Evolutionary conservation across 176 grass and related monocot species (phyloP), one percentile per base, ranked within the genome.

Genomic region (Secale cereale): DNA sequence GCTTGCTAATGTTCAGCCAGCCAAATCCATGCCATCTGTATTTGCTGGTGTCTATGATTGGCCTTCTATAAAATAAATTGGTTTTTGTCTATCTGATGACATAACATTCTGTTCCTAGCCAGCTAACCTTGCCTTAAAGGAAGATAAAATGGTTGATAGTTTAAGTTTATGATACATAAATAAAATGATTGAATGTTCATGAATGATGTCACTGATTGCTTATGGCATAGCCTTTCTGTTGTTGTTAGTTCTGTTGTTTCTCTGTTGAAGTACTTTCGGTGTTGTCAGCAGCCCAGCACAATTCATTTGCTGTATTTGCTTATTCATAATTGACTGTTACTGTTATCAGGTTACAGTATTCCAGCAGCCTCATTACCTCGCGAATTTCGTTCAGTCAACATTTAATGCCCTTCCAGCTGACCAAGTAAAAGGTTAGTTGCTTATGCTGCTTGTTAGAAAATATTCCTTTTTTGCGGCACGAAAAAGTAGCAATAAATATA

Each of bases 341-440:
- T 78, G 56, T 60, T 87, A 86, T 80, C 93, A 98, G 97, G 97
- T 98, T 39, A 92, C 93, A 69, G 97, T 95, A 67, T 98, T 98
- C 86, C 90, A 91, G 88, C 86, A 95, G 88, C 89, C 93, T 62
- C 84, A 94, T 85, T 98, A 98, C 82, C 93, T 98, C 10, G 90
- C 95, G 43, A 98, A 98, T 84, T 98, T 98, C 91, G 93, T 98
- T 62, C 97, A 98, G 40, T 70, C 97, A 80, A 98, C 97, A 82
- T 98, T 98, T 56, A 90, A 98, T 84, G 93, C 97, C 11, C 97
- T 98, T 89, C 85, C 89, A 32, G 78, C 83, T 6, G 93, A 98
- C 31, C 85, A 93, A 91, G 97, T 98, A 43, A 93, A 95, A 90
- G 97, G 97, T 94, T 85, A 76, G 70, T 39, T 86, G 45, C 16